Evolutionary conservation across 164 flowering plant genomes (phyloP).

Genomic region (Kingdonia uniflora): DNA sequence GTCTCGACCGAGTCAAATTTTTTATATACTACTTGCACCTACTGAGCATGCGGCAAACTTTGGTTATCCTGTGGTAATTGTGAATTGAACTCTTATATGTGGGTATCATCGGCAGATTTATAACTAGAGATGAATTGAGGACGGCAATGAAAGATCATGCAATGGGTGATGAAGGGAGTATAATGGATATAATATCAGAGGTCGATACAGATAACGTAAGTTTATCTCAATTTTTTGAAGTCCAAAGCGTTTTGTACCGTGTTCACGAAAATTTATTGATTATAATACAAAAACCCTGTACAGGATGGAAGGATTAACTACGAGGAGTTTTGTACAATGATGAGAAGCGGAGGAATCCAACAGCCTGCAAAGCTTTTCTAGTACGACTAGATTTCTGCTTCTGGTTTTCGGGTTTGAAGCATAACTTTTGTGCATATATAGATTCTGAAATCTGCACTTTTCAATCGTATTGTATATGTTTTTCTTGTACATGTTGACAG

Average conservation of each 20-base stretch:
- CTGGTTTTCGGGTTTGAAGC: too few species aligned
- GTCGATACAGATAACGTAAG: slow-evolving; percentile 86
- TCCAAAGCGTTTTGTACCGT: not conserved
- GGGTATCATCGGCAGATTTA: slow-evolving; percentile 32
- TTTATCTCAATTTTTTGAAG: not conserved
- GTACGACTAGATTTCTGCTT: not conserved
- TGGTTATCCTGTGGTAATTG: too few species aligned
- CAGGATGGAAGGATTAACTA: slow-evolving; percentile 86
- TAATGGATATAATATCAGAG: slow-evolving; percentile 69
- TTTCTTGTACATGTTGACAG: too few species aligned
- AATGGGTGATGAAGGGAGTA: slow-evolving; percentile 67
- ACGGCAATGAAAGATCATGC: slow-evolving; percentile 66
- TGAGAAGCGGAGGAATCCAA: slow-evolving; percentile 73
- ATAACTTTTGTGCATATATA: too few species aligned
- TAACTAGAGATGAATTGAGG: slow-evolving; percentile 77
- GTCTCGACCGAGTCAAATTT: too few species aligned
- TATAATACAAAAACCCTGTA: too few species aligned
- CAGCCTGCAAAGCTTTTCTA: slow-evolving; percentile 45
- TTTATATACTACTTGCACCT: too few species aligned
- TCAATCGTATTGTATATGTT: too few species aligned
- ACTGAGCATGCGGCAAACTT: too few species aligned
- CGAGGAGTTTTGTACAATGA: slow-evolving; percentile 71
- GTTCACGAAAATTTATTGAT: not conserved
- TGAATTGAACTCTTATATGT: not conserved
- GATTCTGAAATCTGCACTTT: too few species aligned